phyloP scores from a whole-genome alignment of 2,329 filamentous ascomycete genomes.

The Colletotrichum orchidophilum region DNA sequence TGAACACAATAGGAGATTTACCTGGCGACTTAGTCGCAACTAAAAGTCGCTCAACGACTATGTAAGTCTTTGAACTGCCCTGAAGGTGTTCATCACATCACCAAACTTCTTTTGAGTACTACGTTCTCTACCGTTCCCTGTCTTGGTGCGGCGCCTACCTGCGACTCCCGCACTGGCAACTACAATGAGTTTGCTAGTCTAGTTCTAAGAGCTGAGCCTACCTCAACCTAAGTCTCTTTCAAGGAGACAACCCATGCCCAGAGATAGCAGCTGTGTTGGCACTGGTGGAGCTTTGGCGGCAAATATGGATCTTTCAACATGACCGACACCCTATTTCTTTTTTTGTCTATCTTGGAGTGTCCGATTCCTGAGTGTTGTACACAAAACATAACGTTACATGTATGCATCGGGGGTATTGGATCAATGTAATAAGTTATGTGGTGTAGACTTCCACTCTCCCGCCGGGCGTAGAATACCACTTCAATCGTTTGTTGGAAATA shows the following conservation, averaged over 20 bases:
- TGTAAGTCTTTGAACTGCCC: too few relatives aligned
- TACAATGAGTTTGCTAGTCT: conserved; percentile 18
- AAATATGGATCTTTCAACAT: neutral
- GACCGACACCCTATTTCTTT: neutral
- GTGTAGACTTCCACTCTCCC: neutral
- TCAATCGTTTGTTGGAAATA: neutral
- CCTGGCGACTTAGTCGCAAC: too few relatives aligned
- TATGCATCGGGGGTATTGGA: neutral
- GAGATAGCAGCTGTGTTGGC: neutral
- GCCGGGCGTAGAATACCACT: neutral
- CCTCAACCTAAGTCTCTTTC: neutral
- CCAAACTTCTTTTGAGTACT: too few relatives aligned
- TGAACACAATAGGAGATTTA: neutral
- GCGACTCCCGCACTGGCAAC: conserved; percentile 21
- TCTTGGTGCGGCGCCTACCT: neutral
- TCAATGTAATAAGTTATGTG: neutral
- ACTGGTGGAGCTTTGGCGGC: neutral
- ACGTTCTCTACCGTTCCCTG: conserved; percentile 12
- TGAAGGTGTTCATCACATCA: too few relatives aligned
- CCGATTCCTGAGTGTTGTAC: neutral
- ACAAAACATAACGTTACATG: neutral
- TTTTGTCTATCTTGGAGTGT: neutral
- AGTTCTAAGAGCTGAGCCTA: conserved; percentile 14
- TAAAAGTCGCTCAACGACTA: too few relatives aligned
- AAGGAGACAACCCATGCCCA: neutral